Base-by-base conservation (phyloP, 2,329 filamentous ascomycete genomes). In the Rugonectria rugulosa region DNA sequence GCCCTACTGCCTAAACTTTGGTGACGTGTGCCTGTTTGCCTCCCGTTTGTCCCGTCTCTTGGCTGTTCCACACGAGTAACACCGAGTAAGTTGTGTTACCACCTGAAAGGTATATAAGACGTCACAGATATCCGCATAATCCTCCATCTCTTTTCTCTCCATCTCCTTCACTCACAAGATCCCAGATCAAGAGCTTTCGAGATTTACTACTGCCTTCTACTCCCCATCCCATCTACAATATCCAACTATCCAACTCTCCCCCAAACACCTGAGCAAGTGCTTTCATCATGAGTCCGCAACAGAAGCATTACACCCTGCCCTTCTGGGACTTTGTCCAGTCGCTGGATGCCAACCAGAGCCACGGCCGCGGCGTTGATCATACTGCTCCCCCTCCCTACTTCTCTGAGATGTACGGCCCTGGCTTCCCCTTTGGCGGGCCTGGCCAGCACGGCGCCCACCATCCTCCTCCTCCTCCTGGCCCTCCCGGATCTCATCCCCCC, bases 361-460 rank as follows among this genome's bases (percentile, higher is more conserved):
- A 69, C 29, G 74, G 76, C 36, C 67, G 68, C 15, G 75, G 76
- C 41, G 72, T 77, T 50, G 77, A 78, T 53, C 74, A 76, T 57
- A 63, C 68, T 31, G 66, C 62, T 27, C 52, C 66, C 24, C 64
- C 59, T 27, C 66, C 65, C 62, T 27, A 47, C 64, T 36, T 62
- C 60, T 51, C 59, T 64, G 38, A 56, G 60, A 38, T 56, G 47
- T 69, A 70, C 48, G 66, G 67, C 31, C 53, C 65, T 1, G 72
- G 72, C 20, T 76, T 76, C 48, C 72, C 75, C 23, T 76, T 75
- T 54, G 63, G 61, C 36, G 59, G 56, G 10, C 64, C 64, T 10
- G 56, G 59, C 21, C 43, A 45, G 15, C 57, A 57, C 17, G 41
- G 48, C 26, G 19, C 44, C 6, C 53, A 45, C 21, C 46, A 21